Base-by-base conservation (phyloP, 805 yeast genomes). In the Maudiozyma bulderi region DNA sequence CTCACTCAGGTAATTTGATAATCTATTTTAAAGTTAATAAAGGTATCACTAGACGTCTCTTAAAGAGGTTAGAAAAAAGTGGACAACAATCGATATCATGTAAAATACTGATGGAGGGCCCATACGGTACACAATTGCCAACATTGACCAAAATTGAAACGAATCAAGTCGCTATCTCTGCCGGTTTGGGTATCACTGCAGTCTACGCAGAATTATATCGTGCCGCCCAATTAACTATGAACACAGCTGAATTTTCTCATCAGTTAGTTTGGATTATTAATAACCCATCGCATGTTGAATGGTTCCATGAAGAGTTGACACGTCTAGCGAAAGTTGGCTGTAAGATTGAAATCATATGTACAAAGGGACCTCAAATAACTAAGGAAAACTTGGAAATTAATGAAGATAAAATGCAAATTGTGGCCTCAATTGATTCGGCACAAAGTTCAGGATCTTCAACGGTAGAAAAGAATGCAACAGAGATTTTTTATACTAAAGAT, bases 251-350 rank as follows among this genome's bases (percentile, higher is more conserved):
- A 5, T 40, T 55, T 42, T 28, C 31, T 20, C 63, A 73, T 32
- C 74, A 76, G 49, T 70, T 86, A 47, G 65, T 76, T 37, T 87
- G 95, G 95, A 73, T 76, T 8, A 70, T 84, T 8, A 70, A 82
- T 48, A 77, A 80, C 37, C 68, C 71, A 50, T 66, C 67, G 40
- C 73, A 81, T 7, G 59, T 85, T 26, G 53, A 56, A 13, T 78
- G 78, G 78, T 78, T 78, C 54, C 45, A 54, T 4, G 64, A 60
- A 3, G 81, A 79, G 55, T 56, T 80, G 40, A 57, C 48, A 6
- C 52, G 57, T 40, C 53, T 76, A 40, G 20, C 45, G 45, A n/a
- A 58, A 57, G 14, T 57, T 54, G 47, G 65, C 60, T 50, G 73
- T 49, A 64, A 64, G 45, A 50, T 56, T 6, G 47, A 45, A 1